Evolutionary conservation across 2,329 filamentous ascomycete genomes (phyloP).

Genomic region (Epichloe gansuensis): DNA sequence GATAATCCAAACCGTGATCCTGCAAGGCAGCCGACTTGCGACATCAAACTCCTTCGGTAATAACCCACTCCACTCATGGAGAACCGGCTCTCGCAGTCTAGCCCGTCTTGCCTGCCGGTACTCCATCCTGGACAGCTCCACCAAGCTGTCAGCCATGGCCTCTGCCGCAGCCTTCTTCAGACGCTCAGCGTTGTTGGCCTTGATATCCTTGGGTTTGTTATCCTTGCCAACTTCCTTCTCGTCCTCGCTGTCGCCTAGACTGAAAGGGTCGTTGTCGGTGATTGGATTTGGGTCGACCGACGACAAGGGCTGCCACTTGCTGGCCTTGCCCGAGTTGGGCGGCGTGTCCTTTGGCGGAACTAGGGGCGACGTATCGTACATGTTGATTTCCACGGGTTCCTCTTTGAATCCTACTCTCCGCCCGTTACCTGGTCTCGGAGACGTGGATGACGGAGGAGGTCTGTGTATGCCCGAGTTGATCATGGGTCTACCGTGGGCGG

Average conservation of each 20-base stretch:
- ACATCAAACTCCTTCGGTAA: background rate
- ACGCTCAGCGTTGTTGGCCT: constrained; percentile 46
- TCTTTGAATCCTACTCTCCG: constrained; percentile 47
- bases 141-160: constrained; percentile 45
- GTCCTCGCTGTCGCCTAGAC: constrained; percentile 87
- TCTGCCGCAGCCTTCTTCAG: constrained; percentile 54
- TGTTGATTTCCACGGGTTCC: constrained; percentile 64
- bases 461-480: constrained; percentile 74
- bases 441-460: constrained; percentile 42
- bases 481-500: constrained; percentile 20
- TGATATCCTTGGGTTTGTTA: constrained; percentile 38
- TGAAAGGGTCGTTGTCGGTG: constrained; percentile 89
- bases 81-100: constrained; percentile 8
- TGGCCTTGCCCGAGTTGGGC: constrained; percentile 49
- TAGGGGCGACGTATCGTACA: constrained; percentile 55
- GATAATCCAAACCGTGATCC: background rate
- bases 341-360: constrained; percentile 38
- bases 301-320: constrained; percentile 96
- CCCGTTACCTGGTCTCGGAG: constrained; percentile 35
- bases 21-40: background rate
- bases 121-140: constrained; percentile 25
- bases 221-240: constrained; percentile 50
- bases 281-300: constrained; percentile 72
- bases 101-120: constrained; percentile 22
- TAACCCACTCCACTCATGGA: background rate